phyloP scores from a whole-genome alignment of 2,329 filamentous ascomycete genomes.

The Aspergillus sp. region DNA sequence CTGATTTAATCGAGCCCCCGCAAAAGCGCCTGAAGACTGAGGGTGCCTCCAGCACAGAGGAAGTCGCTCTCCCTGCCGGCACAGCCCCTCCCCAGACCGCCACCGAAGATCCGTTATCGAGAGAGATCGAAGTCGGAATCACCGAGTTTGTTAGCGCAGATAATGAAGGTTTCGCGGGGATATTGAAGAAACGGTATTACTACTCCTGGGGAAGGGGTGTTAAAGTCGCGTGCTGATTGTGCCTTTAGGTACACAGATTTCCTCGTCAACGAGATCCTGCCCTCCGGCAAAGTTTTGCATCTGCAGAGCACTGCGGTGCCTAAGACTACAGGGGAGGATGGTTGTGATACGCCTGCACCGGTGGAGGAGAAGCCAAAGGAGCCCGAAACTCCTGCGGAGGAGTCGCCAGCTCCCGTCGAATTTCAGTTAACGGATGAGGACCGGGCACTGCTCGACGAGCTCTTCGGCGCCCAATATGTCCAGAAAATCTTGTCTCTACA shows the following conservation, averaged over 20 bases:
- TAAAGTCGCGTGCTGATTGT: not conserved
- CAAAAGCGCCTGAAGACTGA: slow-evolving; percentile 38
- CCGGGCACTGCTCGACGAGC: slow-evolving; percentile 40
- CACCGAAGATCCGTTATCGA: slow-evolving; percentile 32
- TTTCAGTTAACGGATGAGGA: slow-evolving; percentile 47
- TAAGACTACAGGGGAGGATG: slow-evolving; percentile 5
- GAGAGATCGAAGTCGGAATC: slow-evolving; percentile 58
- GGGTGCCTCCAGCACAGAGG: slow-evolving; percentile 18
- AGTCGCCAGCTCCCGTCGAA: slow-evolving; percentile 20
- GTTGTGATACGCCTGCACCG: slow-evolving; percentile 8
- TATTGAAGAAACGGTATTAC: slow-evolving; percentile 64
- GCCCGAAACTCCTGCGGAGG: slow-evolving; percentile 14
- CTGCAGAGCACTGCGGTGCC: slow-evolving; percentile 53
- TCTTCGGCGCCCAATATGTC: slow-evolving; percentile 54
- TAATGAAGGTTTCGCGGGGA: slow-evolving; percentile 61
- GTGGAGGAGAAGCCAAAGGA: slow-evolving; percentile 13
- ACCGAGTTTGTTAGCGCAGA: slow-evolving; percentile 60
- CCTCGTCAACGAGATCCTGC: slow-evolving; percentile 82
- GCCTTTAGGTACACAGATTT: slow-evolving; percentile 79
- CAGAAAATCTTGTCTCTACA: slow-evolving; percentile 57
- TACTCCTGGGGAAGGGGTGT: not conserved
- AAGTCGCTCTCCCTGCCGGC: slow-evolving; percentile 16
- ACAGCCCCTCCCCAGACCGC: slow-evolving; percentile 12
- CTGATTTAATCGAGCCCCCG: slow-evolving; percentile 34
- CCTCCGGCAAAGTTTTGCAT: slow-evolving; percentile 73